These are phyloP conservation scores for Penicillium argentinense DNA, from an alignment of 495 filamentous ascomycete genomes.

Conservation along the genomic window DNA sequence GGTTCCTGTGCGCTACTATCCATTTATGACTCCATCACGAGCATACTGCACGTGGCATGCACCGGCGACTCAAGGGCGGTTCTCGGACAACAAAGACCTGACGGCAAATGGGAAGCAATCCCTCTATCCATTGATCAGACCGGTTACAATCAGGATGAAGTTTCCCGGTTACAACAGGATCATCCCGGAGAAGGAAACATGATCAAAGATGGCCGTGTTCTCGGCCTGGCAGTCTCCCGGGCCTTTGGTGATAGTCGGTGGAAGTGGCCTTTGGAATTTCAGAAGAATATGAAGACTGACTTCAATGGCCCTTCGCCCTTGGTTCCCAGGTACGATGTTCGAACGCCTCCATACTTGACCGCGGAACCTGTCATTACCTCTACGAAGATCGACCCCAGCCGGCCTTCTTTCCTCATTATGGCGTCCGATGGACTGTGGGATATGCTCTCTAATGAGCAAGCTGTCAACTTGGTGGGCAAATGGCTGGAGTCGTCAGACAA, in stretches of 20 bases:
- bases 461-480: constrained; percentile 54
- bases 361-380: constrained; percentile 63
- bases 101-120: constrained; percentile 48
- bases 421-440: constrained; percentile 69
- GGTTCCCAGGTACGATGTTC: constrained; percentile 33
- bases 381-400: constrained; percentile 44
- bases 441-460: constrained; percentile 55
- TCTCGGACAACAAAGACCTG: constrained; percentile 47
- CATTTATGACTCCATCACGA: constrained; percentile 49
- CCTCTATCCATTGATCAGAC: constrained; percentile 60
- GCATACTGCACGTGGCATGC: constrained; percentile 56
- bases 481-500: constrained; percentile 47
- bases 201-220: constrained; percentile 53
- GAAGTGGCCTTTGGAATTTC: constrained; percentile 58
- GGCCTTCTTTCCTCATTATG: constrained; percentile 59
- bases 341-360: constrained; percentile 64
- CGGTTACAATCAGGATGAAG: constrained; percentile 53
- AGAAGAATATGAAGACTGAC: constrained; percentile 36
- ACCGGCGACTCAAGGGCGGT: constrained; percentile 62
- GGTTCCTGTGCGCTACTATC: constrained; percentile 63
- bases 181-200: constrained; percentile 60
- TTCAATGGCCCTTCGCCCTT: constrained; percentile 49
- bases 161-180: constrained; percentile 46
- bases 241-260: constrained; percentile 64
- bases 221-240: constrained; percentile 57